Base-by-base conservation (phyloP, 1,139 yeast genomes). In the Scheffersomyces parashehatae region DNA sequence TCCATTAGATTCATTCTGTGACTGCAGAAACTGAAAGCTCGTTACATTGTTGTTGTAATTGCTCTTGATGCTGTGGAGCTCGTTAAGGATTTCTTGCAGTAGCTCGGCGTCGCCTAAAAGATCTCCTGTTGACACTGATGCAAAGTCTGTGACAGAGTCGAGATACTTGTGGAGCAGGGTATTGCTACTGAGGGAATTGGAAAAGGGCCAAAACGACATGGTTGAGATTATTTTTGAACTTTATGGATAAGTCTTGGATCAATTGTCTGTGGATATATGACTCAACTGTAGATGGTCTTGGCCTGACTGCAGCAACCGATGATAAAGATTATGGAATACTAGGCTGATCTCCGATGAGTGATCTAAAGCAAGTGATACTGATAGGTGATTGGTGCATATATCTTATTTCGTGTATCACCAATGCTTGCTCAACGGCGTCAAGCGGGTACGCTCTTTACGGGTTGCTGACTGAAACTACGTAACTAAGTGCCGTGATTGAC, bases 171-270 rank as follows among this genome's bases (percentile, higher is more conserved):
- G 78, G 46, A 73, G 69, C 47, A 58, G 70, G 52, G 69, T 68
- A 52, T 70, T 71, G 56, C 53, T 67, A 54, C 63, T 68, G 51
- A 69, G 60, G 15, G 75, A 59, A 43, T 67, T 73, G 37, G 75
- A 59, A 52, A 74, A 74, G 36, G 79, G 79, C 79, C 79, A 74
- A 51, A 74, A 74, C 36, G 79, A 74, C 79, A 74, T 74, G 42
- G 35, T 47, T 29, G 29, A 29, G 26, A 5, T 20, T 20, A 20
- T 29, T 3, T 29, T 34, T 10, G 24, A 7, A 32, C 15, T 24
- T 20, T 16, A 20, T 12, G 35, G 29, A 15, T 16, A 11, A 14
- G 33, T 13, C 29, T 26, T 36, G 28, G 31, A 12, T 36, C 29
- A 24, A 32, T 29, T 32, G 40, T 38, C 28, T 38, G 31, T 37